Evolutionary conservation across 129 eudicot genomes (phyloP), one percentile per base, ranked within the genome.

Genomic region (Flaveria trinervia): DNA sequence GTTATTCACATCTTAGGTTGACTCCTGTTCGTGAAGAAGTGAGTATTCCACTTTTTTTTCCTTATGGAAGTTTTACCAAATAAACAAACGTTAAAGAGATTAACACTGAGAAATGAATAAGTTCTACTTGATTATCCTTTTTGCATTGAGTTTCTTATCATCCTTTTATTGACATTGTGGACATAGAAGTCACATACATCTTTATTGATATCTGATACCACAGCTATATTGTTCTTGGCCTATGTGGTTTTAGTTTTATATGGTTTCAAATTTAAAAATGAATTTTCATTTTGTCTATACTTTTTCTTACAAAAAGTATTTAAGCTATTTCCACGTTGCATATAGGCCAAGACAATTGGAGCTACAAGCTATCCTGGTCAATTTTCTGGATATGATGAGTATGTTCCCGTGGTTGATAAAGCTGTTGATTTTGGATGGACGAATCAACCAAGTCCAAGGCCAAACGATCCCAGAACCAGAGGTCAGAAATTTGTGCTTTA

Each of bases 21-120:
- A 93, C 98, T 48, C 98, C 98, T 59, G 98, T 93, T 68, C 95
- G 88, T 68, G 98, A 93, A 89, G 98, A 93, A 81, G 98, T 93
- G 80, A 52, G 71, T 73, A 23, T 57, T 25, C 14, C 12, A 36
- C 39, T 23, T 41, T 74, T 74, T 69, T 57, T 57, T 22, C 15
- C 12, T 22, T 22, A 49, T 14, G 54, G n/a, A 49, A 49, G 5
- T 49, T 14, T 3, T 14, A 11, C 54, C 16, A 49, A 49, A 49
- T 13, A 13, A 49, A 49, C 7, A 49, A 13, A 49, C 16, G 3
- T 49, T 49, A 49, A 49, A 49, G 17, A 49, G 54, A 14, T 49
- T 49, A 49, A 49, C 54, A 49, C 6, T 49, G 54, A 49, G 54
- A 49, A 49, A 49, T 3, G 54, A 49, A 49, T 49, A 49, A 49